Percentiles rank a stretch among this genome's conserved stretches.
Conservation (phyloP, 371 early-diverging fungal species). For the Syncephalastrum contaminatum region DNA sequence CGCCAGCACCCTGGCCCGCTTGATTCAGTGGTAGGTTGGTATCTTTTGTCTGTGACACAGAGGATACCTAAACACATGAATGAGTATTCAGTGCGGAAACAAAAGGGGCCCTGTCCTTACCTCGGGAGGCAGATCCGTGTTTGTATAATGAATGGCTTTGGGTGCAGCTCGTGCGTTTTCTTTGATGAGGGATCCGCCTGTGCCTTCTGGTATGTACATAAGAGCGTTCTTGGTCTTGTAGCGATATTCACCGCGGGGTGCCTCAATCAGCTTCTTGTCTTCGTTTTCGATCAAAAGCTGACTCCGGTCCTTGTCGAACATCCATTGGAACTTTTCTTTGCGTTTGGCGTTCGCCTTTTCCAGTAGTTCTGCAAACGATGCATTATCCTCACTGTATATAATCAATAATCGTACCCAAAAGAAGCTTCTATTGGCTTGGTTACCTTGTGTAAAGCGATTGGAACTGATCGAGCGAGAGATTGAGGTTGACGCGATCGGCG, state of each 20-base stretch:
- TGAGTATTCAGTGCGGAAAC: no score
- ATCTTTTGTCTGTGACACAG: no score
- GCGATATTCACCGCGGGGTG: slow-evolving; percentile 41
- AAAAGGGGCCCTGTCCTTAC: no score
- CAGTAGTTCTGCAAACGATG: slow-evolving; percentile 70
- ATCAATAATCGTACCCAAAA: neutral
- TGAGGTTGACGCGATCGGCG: slow-evolving; percentile 40
- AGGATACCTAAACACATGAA: no score
- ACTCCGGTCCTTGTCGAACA: slow-evolving; percentile 64
- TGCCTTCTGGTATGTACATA: slow-evolving; percentile 65
- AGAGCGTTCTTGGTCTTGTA: slow-evolving; percentile 62
- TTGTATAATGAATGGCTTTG: slow-evolving; percentile 52
- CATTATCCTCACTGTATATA: slow-evolving; percentile 74
- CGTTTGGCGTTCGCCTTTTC: slow-evolving; percentile 61
- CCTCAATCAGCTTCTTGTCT: slow-evolving; percentile 19
- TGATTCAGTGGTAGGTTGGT: no score
- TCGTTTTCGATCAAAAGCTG: slow-evolving; percentile 16
- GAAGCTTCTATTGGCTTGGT: neutral
- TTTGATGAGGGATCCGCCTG: slow-evolving; percentile 32
- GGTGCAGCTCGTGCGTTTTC: slow-evolving; percentile 45
- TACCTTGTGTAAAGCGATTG: slow-evolving; percentile 73
- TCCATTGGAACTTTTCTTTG: slow-evolving; percentile 66
- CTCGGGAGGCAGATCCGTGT: slow-evolving; percentile 44
- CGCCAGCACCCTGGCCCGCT: slow-evolving; percentile 1
- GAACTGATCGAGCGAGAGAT: slow-evolving; percentile 62